Base-by-base conservation (phyloP, 108 stramenopile genomes). In the Mayamaea pseudoterrestris region DNA sequence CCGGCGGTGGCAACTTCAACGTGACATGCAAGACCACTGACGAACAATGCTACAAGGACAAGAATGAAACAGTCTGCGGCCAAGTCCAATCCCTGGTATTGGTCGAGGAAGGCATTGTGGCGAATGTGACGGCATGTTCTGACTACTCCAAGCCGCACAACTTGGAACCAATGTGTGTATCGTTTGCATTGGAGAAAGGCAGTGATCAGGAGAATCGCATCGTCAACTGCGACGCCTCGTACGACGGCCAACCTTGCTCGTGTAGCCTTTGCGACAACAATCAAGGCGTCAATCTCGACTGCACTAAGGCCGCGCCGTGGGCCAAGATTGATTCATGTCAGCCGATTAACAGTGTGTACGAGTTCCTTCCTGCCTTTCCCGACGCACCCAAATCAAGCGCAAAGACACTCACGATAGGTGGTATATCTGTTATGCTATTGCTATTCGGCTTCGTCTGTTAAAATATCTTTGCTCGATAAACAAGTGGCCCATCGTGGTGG, bases 331-430 rank as follows among this genome's bases (percentile, higher is more conserved):
- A 5, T 3, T n/a, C 22, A 6, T 44, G 44, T 20, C 44, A 44
- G 9, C 44, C 44, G 26, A 25, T 44, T 21, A 3, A 26, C 4
- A 44, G 24, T 21, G 26, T 16, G 14, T 44, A 26, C 44, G 44
- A 44, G 26, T 44, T 44, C 8, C 24, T 44, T 44, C 44, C 44
- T n/a, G 21, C 22, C 14, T 44, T 27, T 44, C 22, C 44, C 9
- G 13, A 34, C n/a, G n/a, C n/a, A n/a, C n/a, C n/a, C n/a, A n/a
- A n/a, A n/a, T n/a, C n/a, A n/a, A n/a, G n/a, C n/a, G n/a, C n/a
- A n/a, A n/a, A n/a, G n/a, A n/a, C n/a, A n/a, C n/a, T n/a, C n/a
- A n/a, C n/a, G n/a, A n/a, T n/a, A n/a, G n/a, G n/a, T n/a, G n/a
- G n/a, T n/a, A n/a, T n/a, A n/a, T n/a, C n/a, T n/a, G n/a, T n/a